A percentile compares a stretch with the other conserved stretches of the same genome.
Conservation (phyloP, 768 basidiomycete genomes). For the Termitomyces sp. region DNA sequence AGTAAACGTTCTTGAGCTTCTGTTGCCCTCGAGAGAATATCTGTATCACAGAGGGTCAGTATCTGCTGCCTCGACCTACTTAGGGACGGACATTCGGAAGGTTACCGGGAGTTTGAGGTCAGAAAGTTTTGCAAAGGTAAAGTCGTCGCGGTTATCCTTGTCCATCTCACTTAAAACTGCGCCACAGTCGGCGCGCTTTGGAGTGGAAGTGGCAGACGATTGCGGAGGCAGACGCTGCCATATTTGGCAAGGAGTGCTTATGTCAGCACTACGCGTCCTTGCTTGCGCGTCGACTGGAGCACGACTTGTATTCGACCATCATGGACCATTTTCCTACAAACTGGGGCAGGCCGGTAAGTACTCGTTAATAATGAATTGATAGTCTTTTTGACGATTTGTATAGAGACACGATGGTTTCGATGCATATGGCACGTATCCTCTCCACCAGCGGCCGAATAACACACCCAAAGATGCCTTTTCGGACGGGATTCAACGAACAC, state of each 20-base stretch:
- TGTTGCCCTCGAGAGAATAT: conserved; percentile 82
- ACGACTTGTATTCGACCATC: conserved; percentile 5
- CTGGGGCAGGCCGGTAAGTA: conserved; percentile 75
- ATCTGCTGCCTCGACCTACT: not conserved
- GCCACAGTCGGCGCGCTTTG: not conserved
- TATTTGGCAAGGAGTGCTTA: conserved; percentile 7
- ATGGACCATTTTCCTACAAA: conserved; percentile 87
- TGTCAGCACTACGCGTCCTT: conserved; percentile 17
- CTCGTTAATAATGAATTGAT: not conserved
- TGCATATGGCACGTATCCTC: conserved; percentile 73
- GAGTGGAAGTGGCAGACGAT: not conserved
- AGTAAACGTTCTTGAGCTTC: conserved; percentile 67
- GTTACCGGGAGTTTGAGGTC: conserved; percentile 88
- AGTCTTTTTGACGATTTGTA: not conserved
- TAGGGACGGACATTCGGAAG: conserved; percentile 64
- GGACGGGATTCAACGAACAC: conserved; percentile 74
- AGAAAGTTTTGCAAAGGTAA: conserved; percentile 88
- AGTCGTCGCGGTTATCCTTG: conserved; percentile 73
- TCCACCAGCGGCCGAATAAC: conserved; percentile 56
- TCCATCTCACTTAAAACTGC: conserved; percentile 31
- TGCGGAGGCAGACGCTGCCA: not conserved
- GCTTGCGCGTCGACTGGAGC: conserved; percentile 15
- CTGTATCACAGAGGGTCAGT: conserved; percentile 29
- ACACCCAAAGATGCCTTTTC: conserved; percentile 53
- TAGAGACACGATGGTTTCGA: conserved; percentile 78